Evolutionary conservation across 2,329 filamentous ascomycete species (phyloP), one percentile per base, ranked within the genome.

Genomic region (Fusarium hostae): DNA sequence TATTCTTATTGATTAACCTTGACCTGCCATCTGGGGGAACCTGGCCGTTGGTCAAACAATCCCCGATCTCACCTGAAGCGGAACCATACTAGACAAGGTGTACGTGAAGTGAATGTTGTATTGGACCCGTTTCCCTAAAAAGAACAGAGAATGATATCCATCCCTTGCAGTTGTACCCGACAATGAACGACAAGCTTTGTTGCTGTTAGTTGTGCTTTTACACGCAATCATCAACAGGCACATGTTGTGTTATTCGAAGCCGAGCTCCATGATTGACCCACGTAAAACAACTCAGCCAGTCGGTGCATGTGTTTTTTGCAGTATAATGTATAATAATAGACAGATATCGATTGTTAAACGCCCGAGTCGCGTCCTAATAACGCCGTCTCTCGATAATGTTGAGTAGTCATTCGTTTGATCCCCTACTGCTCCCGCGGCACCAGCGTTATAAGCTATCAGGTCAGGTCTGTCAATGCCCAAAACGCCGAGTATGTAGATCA

Each of bases 21-120:
- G 73, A 65, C 71, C 57, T 75, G 63, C 58, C 63, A 71, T 74
- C 66, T 75, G 71, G 69, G 72, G 63, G 72, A 66, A 75, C 72
- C 59, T 71, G 68, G 65, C 65, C 55, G 68, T 64, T 71, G 47
- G 55, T 65, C 67, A 70, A 75, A 60, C 65, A 41, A 58, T 60
- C 72, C 66, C 72, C 66, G 66, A 76, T 71, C 71, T 76, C 74
- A 76, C 74, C 74, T 76, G 74, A 76, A 76, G 68, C 73, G 68
- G 75, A 66, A 70, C 71, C 72, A 69, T 74, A 66, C 70, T 72
- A 70, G 66, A 47, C 65, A 62, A 63, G 65, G 65, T 68, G 50
- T 43, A 43, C 22, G 45, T 32, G 24, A 65, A 63, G 50, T 67
- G 32, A 54, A 62, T 50, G 65, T 72, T 70, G 69, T 62, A 59